Conservation (phyloP, 1,139 yeast species). For the Yamadazyma triangularis region DNA sequence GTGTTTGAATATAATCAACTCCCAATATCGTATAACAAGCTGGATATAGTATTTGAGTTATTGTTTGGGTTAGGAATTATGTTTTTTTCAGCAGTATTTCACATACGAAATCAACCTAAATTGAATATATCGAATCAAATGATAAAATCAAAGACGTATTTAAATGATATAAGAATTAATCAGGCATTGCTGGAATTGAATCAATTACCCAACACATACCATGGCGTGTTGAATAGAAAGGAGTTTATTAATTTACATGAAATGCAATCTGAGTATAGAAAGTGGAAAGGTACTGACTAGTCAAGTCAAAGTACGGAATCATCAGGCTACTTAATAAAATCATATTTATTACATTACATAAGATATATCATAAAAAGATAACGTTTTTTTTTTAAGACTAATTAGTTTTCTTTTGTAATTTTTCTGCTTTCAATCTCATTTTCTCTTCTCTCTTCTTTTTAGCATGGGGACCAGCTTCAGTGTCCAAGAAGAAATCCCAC, state of each 20-base stretch:
- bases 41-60: slow-evolving; percentile 41
- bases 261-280: slow-evolving; percentile 37
- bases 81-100: slow-evolving; percentile 29
- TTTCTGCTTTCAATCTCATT: slow-evolving; percentile 32
- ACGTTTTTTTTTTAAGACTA: no score
- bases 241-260: slow-evolving; percentile 40
- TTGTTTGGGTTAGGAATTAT: slow-evolving; percentile 35
- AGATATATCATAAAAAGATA: no score
- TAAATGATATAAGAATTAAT: slow-evolving; percentile 45
- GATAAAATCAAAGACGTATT: slow-evolving; percentile 20
- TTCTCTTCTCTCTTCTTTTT: slow-evolving; percentile 33
- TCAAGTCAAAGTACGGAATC: no score
- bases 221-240: slow-evolving; percentile 37
- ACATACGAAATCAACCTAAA: slow-evolving; percentile 20
- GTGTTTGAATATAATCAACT: slow-evolving; percentile 48
- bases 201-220: slow-evolving; percentile 41
- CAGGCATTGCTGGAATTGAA: slow-evolving; percentile 44
- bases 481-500: slow-evolving; percentile 40
- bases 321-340: slow-evolving; percentile 9
- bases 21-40: slow-evolving; percentile 11
- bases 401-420: slow-evolving; percentile 2
- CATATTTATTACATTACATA: no score
- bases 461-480: slow-evolving; percentile 44
- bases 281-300: no score
- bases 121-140: slow-evolving; percentile 19